phyloP scores from a whole-genome alignment of 176 grass and related monocot genomes.

The Bonia amplexicaulis region DNA sequence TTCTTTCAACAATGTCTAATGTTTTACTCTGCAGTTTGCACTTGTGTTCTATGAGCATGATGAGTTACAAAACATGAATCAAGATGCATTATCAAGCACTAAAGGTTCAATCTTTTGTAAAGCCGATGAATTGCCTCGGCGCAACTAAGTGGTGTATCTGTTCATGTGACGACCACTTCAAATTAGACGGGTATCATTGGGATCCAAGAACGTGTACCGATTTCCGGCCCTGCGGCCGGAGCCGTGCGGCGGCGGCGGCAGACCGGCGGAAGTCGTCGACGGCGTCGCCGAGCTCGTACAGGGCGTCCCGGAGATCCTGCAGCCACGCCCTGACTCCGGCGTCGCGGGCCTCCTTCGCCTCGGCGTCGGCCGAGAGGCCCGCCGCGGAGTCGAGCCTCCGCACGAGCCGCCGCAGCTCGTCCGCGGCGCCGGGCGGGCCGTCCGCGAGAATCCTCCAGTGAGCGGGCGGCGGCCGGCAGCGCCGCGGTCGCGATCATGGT shows the following conservation, averaged over 20 bases:
- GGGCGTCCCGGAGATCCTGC: constrained; percentile 11
- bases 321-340: constrained; percentile 23
- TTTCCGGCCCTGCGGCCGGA: constrained; percentile 10
- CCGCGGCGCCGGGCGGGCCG: neutral
- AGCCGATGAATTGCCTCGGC: neutral
- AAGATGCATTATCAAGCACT: neutral
- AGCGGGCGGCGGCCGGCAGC: neutral
- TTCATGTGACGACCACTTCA: neutral
- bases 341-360: constrained; percentile 19
- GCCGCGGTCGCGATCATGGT: constrained; percentile 23
- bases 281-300: constrained; percentile 7
- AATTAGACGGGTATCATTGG: neutral
- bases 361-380: constrained; percentile 8
- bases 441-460: constrained; percentile 6
- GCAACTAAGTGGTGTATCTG: neutral
- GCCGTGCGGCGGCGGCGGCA: neutral
- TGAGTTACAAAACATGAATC: neutral
- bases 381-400: neutral
- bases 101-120: no score
- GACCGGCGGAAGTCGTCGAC: constrained; percentile 1
- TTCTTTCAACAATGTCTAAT: neutral
- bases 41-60: neutral
- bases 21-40: neutral
- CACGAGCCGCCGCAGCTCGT: constrained; percentile 24
- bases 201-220: constrained; percentile 2